phyloP scores from a whole-genome alignment of 441 rosid species.

The Populus trichocarpa region DNA sequence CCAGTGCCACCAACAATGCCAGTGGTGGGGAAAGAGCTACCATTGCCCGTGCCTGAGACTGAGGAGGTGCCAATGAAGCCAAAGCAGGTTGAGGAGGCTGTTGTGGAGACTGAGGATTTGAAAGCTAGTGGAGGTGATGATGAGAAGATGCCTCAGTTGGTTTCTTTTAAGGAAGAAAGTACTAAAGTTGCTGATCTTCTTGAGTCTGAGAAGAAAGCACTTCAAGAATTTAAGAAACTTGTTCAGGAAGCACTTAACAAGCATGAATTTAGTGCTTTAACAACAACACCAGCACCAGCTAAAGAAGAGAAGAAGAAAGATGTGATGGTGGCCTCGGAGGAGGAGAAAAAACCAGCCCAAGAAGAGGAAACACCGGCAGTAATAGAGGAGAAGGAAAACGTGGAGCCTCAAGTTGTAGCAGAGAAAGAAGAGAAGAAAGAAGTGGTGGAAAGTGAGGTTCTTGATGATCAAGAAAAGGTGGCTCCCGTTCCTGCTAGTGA shows the following conservation, averaged over 20 bases:
- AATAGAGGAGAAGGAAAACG: constrained; percentile 11
- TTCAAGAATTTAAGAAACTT: constrained; percentile 52
- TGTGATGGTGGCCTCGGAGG: constrained; percentile 9
- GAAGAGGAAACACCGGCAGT: constrained; percentile 14
- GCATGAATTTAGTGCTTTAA: constrained; percentile 27
- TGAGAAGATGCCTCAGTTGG: constrained; percentile 37
- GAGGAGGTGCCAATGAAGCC: constrained; percentile 23
- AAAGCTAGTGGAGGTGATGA: constrained; percentile 21
- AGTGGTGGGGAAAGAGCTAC: constrained; percentile 15
- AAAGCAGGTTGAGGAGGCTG: constrained; percentile 14
- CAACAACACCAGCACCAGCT: constrained; percentile 6
- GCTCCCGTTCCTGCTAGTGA: constrained; percentile 1
- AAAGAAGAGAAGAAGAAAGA: constrained; percentile 25
- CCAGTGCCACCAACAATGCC: background rate
- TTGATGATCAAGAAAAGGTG: constrained; percentile 4
- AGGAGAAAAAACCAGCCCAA: constrained; percentile 14
- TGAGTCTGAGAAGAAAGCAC: constrained; percentile 51
- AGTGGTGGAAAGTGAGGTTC: constrained; percentile 26
- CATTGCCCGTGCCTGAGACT: constrained; percentile 16
- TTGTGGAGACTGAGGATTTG: background rate
- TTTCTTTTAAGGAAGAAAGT: constrained; percentile 76
- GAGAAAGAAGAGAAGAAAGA: constrained; percentile 18
- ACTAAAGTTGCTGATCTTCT: constrained; percentile 60
- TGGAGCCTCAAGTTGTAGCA: constrained; percentile 13
- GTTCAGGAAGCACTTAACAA: constrained; percentile 53